Evolutionary conservation across 83 land plant species (phyloP).

Genomic region (Diphasiastrum complanatum): DNA sequence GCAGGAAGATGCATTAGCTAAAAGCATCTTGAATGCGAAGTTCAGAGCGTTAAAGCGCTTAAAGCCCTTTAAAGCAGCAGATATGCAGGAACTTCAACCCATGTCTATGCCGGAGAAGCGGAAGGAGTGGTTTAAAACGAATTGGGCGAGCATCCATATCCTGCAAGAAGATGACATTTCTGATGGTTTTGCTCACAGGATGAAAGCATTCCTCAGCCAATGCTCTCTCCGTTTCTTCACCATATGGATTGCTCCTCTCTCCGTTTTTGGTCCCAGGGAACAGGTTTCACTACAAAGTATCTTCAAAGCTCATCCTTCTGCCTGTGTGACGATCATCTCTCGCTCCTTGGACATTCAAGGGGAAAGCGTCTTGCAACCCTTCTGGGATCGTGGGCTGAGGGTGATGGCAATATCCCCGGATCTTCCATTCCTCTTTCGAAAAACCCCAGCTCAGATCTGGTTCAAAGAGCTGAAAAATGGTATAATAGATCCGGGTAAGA

Average conservation of each 20-base stretch:
- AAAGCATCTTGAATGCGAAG: no score
- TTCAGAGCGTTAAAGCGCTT: no score
- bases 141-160: no score
- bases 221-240: slow-evolving; percentile 54
- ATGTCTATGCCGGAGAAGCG: no score
- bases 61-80: no score
- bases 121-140: no score
- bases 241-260: slow-evolving; percentile 54
- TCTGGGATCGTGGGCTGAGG: slow-evolving; percentile 32
- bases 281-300: slow-evolving; percentile 42
- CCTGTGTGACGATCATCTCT: slow-evolving; percentile 54
- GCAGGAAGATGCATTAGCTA: no score
- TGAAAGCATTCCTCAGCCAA: slow-evolving; percentile 28
- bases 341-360: slow-evolving; percentile 43
- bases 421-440: slow-evolving; percentile 31
- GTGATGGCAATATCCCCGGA: slow-evolving; percentile 52
- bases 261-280: slow-evolving; percentile 44
- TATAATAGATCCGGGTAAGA: slow-evolving; percentile 9
- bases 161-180: no score
- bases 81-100: no score
- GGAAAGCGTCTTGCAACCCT: slow-evolving; percentile 27
- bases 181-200: no score
- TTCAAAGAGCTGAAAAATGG: slow-evolving; percentile 25
- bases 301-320: slow-evolving; percentile 45
- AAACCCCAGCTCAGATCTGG: slow-evolving; percentile 47